Conservation (phyloP, 176 grass and related monocot genomes). For the Typha latifolia region DNA sequence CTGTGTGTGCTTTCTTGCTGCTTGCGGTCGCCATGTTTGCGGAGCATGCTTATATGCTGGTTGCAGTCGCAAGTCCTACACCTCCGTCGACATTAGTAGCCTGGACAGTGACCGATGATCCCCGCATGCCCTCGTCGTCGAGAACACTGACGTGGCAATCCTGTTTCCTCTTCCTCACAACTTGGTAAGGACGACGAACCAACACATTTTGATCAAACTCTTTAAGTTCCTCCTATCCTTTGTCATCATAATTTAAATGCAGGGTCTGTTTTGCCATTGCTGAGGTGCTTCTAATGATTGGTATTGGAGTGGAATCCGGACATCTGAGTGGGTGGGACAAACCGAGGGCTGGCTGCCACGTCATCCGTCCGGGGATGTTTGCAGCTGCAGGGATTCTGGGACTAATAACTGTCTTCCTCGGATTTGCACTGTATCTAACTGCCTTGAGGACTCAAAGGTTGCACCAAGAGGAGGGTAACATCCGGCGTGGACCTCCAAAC, state of each 20-base stretch:
- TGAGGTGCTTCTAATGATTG: conserved; percentile 77
- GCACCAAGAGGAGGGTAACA: conserved; percentile 27
- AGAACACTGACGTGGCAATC: conserved; percentile 41
- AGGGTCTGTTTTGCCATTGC: conserved; percentile 91
- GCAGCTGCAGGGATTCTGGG: conserved; percentile 78
- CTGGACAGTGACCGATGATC: conserved; percentile 34
- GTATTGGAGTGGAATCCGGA: conserved; percentile 71
- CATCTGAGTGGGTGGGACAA: conserved; percentile 67
- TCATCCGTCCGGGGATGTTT: conserved; percentile 62
- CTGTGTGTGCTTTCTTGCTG: conserved; percentile 70
- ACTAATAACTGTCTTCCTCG: conserved; percentile 64
- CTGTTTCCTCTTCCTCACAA: conserved; percentile 69
- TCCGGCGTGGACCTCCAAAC: conserved; percentile 8
- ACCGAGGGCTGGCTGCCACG: conserved; percentile 58
- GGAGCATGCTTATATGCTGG: conserved; percentile 82
- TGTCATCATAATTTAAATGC: not conserved
- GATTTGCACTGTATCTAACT: conserved; percentile 66
- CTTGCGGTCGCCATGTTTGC: conserved; percentile 84
- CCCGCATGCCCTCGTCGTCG: conserved; percentile 18
- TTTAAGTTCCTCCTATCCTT: not conserved
- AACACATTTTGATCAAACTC: not conserved
- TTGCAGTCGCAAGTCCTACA: conserved; percentile 43
- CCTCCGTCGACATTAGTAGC: not conserved
- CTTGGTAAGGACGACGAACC: conserved; percentile 33
- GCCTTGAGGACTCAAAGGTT: conserved; percentile 37